These are phyloP conservation scores for Letharia columbiana DNA, from an alignment of 495 filamentous ascomycete species.

Conservation along the genomic window DNA sequence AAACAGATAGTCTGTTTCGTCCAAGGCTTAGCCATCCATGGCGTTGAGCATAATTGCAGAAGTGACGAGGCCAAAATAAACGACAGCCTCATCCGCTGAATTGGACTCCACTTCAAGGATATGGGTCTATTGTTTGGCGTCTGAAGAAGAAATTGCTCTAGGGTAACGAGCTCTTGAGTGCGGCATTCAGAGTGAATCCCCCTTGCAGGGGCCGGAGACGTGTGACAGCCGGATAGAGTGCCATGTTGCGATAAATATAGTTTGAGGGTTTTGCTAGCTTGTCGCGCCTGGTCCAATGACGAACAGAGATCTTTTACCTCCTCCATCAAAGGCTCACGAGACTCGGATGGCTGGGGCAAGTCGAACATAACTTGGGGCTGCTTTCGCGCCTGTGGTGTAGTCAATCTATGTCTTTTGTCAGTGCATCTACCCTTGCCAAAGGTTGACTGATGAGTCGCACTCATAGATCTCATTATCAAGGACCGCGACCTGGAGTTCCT, in stretches of 20 bases:
- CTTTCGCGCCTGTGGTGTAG: neutral
- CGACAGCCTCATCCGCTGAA: constrained; percentile 12
- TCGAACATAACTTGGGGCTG: neutral
- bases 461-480: neutral
- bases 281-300: neutral
- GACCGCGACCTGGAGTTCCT: constrained; percentile 1
- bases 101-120: constrained; percentile 1
- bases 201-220: neutral
- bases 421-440: too few species aligned
- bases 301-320: neutral
- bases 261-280: neutral
- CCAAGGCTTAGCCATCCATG: constrained; percentile 12
- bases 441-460: neutral
- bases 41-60: constrained; percentile 13
- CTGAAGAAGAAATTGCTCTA: constrained; percentile 6
- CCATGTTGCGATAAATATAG: neutral
- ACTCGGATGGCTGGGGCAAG: neutral
- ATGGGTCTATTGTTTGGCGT: neutral
- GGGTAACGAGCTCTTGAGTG: neutral
- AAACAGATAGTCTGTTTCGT: constrained; percentile 12
- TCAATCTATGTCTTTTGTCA: neutral
- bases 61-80: constrained; percentile 13
- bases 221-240: neutral
- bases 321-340: neutral
- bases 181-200: neutral